Conservation (phyloP, 768 basidiomycete species). For the Russula sp. region DNA sequence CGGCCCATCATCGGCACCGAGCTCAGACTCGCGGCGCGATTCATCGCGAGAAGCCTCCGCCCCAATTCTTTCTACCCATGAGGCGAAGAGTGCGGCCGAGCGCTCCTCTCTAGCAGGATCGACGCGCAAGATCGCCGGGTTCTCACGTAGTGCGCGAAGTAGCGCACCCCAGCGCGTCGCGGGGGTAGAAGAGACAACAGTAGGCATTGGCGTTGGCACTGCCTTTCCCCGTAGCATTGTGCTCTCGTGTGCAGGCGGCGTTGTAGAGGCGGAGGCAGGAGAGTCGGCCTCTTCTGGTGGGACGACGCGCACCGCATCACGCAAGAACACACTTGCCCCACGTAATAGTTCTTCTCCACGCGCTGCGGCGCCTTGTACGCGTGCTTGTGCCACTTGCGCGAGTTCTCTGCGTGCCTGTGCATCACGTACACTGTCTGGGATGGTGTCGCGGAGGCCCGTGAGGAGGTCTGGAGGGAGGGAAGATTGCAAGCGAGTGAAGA, state of each 20-base stretch:
- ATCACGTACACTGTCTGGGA: conserved; percentile 53
- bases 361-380: conserved; percentile 53
- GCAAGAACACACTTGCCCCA: conserved; percentile 50
- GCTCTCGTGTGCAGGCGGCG: conserved; percentile 44
- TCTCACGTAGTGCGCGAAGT: conserved; percentile 65
- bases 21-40: conserved; percentile 46
- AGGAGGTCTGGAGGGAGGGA: conserved; percentile 74
- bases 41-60: conserved; percentile 55
- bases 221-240: conserved; percentile 72
- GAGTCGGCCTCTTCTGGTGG: conserved; percentile 60
- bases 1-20: conserved; percentile 49
- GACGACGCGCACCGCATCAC: conserved; percentile 88
- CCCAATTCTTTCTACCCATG: conserved; percentile 54
- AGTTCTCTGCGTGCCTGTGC: conserved; percentile 60
- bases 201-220: conserved; percentile 32
- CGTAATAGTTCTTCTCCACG: conserved; percentile 58
- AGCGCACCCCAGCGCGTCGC: conserved; percentile 37
- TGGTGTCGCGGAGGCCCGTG: conserved; percentile 59
- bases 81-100: conserved; percentile 50
- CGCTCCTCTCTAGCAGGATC: conserved; percentile 69
- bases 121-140: conserved; percentile 69
- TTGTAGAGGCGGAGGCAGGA: conserved; percentile 18
- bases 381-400: conserved; percentile 61
- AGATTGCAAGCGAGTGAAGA: conserved; percentile 70
- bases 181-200: not conserved